phyloP scores from a whole-genome alignment of 768 basidiomycete species.

The Exsudoporus frostii region DNA sequence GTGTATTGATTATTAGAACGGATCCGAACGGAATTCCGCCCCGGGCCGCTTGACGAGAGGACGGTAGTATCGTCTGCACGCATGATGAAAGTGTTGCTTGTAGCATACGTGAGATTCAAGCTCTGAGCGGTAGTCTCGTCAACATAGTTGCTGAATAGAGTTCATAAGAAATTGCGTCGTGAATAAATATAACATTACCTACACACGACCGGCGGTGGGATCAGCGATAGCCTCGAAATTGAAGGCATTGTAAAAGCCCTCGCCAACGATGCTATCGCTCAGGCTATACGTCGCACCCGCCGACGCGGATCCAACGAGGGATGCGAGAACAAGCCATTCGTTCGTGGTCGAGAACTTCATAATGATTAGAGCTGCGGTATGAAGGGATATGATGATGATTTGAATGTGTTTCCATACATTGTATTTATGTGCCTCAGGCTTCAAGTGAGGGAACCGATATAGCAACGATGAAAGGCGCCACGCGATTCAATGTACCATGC shows the following conservation, averaged over 20 bases:
- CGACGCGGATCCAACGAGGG: conserved; percentile 11
- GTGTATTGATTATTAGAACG: conserved; percentile 29
- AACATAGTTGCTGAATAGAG: conserved; percentile 33
- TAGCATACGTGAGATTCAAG: conserved; percentile 28
- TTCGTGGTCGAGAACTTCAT: conserved; percentile 16
- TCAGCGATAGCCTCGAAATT: conserved; percentile 33
- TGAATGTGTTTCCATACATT: not conserved
- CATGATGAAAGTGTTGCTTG: conserved; percentile 30
- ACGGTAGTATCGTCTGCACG: conserved; percentile 37
- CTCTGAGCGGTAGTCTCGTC: conserved; percentile 25
- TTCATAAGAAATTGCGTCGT: not conserved
- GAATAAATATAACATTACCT: conserved; percentile 7
- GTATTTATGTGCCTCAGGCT: conserved; percentile 14
- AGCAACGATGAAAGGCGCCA: not conserved
- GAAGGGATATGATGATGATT: not conserved
- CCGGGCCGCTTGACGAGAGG: conserved; percentile 27
- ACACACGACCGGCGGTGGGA: conserved; percentile 39
- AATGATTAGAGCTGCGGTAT: not conserved
- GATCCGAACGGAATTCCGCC: conserved; percentile 38
- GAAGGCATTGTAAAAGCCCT: conserved; percentile 32
- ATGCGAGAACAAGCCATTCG: conserved; percentile 9
- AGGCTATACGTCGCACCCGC: conserved; percentile 27
- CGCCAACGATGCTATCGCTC: conserved; percentile 28
- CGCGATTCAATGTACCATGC: conserved; percentile 3
- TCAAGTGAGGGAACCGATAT: not conserved